phyloP scores from a whole-genome alignment of 108 stramenopile species.

The Pseudonitzschia delicatissima region DNA sequence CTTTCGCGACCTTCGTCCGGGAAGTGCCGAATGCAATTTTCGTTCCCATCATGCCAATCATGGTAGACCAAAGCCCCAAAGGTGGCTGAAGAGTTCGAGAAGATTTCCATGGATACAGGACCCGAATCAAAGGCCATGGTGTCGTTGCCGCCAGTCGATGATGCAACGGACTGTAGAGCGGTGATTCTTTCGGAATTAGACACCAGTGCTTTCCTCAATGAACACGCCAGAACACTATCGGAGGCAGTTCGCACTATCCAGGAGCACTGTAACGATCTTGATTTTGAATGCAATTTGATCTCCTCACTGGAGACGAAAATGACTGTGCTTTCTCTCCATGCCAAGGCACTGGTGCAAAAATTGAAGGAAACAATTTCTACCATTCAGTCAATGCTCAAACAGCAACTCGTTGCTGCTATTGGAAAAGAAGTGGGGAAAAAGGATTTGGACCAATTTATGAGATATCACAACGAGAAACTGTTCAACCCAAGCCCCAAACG shows the following conservation, averaged over 20 bases:
- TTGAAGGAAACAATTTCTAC: conserved; percentile 29
- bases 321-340: conserved; percentile 28
- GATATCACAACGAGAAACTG: conserved; percentile 53
- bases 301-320: conserved; percentile 38
- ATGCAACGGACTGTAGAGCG: not conserved
- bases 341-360: conserved; percentile 7
- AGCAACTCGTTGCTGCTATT: conserved; percentile 64
- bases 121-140: not conserved
- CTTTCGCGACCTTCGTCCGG: too few species aligned
- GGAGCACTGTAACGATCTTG: conserved; percentile 12
- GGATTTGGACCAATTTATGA: conserved; percentile 70
- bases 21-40: conserved; percentile 44
- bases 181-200: conserved; percentile 36
- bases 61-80: conserved; percentile 26
- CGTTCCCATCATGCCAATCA: conserved; percentile 58
- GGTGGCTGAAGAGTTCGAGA: not conserved
- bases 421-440: conserved; percentile 56
- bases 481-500: conserved; percentile 45
- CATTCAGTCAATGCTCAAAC: conserved; percentile 61
- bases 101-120: not conserved
- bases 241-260: conserved; percentile 20
- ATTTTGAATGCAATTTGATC: conserved; percentile 15
- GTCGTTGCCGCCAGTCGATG: not conserved
- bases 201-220: conserved; percentile 35
- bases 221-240: conserved; percentile 41